Evolutionary conservation across 2,329 filamentous ascomycete species (phyloP).

Genomic region (Aplosporella prunicola): DNA sequence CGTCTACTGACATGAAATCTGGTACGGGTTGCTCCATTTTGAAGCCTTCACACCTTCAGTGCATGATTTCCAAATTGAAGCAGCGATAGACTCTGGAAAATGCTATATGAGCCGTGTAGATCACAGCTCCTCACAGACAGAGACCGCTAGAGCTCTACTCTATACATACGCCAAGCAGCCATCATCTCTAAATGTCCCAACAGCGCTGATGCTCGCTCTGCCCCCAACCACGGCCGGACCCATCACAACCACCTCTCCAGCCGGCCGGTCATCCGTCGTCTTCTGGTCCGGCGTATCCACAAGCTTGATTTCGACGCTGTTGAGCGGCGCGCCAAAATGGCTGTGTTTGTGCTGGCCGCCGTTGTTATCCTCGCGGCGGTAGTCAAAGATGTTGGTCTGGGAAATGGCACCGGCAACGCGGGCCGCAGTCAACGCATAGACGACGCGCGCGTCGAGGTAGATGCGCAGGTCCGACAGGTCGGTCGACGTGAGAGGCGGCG

Average conservation of each 20-base stretch:
- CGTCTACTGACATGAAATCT: no score
- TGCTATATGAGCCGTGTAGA: no score
- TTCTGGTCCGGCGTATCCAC: conserved; percentile 51
- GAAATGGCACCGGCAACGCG: conserved; percentile 82
- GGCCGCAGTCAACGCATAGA: conserved; percentile 75
- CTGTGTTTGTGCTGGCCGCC: conserved; percentile 34
- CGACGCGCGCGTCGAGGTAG: conserved; percentile 66
- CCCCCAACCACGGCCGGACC: conserved; percentile 66
- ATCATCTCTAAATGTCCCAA: conserved; percentile 21
- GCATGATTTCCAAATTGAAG: no score
- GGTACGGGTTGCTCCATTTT: no score
- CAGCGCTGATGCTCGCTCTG: conserved; percentile 53
- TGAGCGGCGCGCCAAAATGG: conserved; percentile 78
- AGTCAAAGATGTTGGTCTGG: conserved; percentile 83
- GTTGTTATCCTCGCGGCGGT: conserved; percentile 45
- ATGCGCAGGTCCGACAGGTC: conserved; percentile 73
- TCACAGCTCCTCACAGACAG: no score
- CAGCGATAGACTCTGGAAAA: no score
- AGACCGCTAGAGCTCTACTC: no score
- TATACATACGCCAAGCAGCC: conserved; percentile 9
- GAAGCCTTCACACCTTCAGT: no score
- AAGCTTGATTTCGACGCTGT: conserved; percentile 68
- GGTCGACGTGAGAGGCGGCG: conserved; percentile 55
- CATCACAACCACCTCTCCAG: conserved; percentile 55
- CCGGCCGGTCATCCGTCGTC: conserved; percentile 49